These are phyloP conservation scores for Camelina hispida DNA, from an alignment of 345 rosid species.

Conservation along the genomic window DNA sequence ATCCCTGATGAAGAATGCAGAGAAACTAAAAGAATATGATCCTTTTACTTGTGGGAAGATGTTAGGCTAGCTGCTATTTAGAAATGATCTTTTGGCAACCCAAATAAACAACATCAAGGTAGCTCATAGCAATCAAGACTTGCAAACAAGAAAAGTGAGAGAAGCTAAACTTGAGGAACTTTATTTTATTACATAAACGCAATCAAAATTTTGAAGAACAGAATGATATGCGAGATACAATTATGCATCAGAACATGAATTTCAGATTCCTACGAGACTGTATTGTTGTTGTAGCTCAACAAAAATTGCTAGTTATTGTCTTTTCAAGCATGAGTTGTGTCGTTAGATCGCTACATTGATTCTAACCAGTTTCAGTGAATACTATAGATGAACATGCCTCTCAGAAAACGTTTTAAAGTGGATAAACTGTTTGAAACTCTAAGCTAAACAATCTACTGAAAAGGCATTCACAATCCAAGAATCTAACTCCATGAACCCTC, in stretches of 20 bases:
- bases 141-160: conserved; percentile 2
- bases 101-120: neutral
- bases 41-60: too few species aligned
- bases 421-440: conserved; percentile 9
- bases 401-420: neutral
- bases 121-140: conserved; percentile 11
- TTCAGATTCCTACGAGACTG: conserved; percentile 13
- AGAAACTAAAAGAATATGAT: too few species aligned
- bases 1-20: too few species aligned
- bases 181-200: neutral
- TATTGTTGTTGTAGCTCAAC: conserved; percentile 1
- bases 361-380: neutral
- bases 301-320: neutral
- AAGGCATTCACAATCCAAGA: conserved; percentile 13
- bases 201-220: neutral
- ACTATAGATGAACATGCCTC: conserved; percentile 6
- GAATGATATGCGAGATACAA: conserved; percentile 4
- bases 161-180: neutral
- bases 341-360: neutral
- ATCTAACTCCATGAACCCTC: conserved; percentile 10
- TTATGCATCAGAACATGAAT: conserved; percentile 1
- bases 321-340: conserved; percentile 15
- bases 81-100: conserved; percentile 3
- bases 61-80: neutral
- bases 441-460: conserved; percentile 3